These are phyloP conservation scores for Linderniella brevidens DNA, from an alignment of 257 asterid genomes.

Conservation along the genomic window DNA sequence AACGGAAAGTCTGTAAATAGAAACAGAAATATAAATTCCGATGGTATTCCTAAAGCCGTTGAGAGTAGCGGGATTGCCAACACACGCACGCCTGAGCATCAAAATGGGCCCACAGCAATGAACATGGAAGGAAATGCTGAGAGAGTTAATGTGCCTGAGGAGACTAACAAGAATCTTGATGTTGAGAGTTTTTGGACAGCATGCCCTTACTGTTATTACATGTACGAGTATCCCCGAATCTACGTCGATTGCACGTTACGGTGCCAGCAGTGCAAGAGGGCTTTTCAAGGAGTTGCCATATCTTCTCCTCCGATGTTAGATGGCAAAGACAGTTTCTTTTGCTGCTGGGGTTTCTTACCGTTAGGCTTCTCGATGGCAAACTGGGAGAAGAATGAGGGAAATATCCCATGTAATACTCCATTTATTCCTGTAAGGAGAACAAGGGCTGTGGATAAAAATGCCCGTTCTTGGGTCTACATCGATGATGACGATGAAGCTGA, in stretches of 20 bases:
- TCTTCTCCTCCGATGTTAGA: conserved; percentile 49
- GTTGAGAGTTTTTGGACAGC: conserved; percentile 54
- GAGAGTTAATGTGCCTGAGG: conserved; percentile 18
- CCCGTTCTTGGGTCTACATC: conserved; percentile 39
- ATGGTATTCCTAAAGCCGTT: no score
- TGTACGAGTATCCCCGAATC: conserved; percentile 58
- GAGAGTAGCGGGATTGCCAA: no score
- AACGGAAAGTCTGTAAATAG: no score
- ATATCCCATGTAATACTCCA: not conserved
- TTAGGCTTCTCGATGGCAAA: conserved; percentile 4
- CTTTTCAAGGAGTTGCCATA: conserved; percentile 62
- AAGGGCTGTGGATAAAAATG: conserved; percentile 19
- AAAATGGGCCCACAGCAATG: conserved; percentile 10
- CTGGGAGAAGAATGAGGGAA: conserved; percentile 5
- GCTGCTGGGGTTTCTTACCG: conserved; percentile 8
- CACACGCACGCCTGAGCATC: no score
- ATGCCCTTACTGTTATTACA: conserved; percentile 77
- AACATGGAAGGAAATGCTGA: conserved; percentile 13
- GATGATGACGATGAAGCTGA: conserved; percentile 70
- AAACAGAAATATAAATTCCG: no score
- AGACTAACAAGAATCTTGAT: conserved; percentile 14
- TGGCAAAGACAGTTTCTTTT: not conserved
- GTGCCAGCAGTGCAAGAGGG: conserved; percentile 70
- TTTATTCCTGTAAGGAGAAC: conserved; percentile 25
- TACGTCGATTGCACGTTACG: conserved; percentile 54